A percentile compares a stretch with the other conserved stretches of the same genome.
Evolutionary conservation across 306 rosid species (phyloP).

Genomic region (Cicer cuneatum): DNA sequence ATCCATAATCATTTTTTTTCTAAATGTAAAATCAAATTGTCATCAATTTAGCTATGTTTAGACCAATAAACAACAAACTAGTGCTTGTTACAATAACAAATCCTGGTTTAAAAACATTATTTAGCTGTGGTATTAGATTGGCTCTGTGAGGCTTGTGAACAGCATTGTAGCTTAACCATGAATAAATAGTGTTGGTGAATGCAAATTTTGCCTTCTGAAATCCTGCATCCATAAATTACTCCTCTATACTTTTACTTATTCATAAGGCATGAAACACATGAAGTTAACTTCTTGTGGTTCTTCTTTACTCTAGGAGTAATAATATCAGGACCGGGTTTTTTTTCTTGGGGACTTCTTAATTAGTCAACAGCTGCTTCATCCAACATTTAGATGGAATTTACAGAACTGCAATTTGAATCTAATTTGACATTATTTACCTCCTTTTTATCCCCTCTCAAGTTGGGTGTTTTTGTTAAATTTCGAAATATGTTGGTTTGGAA

Average conservation of each 20-base stretch:
- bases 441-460: background rate
- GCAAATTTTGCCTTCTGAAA: too few species aligned
- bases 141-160: slow-evolving; percentile 1
- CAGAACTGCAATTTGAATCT: slow-evolving; percentile 20
- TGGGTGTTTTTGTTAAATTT: background rate
- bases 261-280: too few species aligned
- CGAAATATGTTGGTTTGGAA: background rate
- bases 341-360: background rate
- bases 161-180: slow-evolving; percentile 19
- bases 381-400: slow-evolving; percentile 22
- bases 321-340: background rate
- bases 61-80: background rate
- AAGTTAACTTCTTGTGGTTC: too few species aligned
- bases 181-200: too few species aligned
- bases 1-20: too few species aligned
- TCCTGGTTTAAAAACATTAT: background rate
- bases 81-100: background rate
- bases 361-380: background rate
- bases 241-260: background rate
- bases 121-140: background rate
- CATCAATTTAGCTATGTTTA: background rate
- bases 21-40: too few species aligned
- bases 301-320: background rate
- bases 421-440: background rate
- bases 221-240: too few species aligned